These are phyloP conservation scores for Trichoderma citrinoviride DNA, from an alignment of 2,329 filamentous ascomycete species.

Conservation along the genomic window DNA sequence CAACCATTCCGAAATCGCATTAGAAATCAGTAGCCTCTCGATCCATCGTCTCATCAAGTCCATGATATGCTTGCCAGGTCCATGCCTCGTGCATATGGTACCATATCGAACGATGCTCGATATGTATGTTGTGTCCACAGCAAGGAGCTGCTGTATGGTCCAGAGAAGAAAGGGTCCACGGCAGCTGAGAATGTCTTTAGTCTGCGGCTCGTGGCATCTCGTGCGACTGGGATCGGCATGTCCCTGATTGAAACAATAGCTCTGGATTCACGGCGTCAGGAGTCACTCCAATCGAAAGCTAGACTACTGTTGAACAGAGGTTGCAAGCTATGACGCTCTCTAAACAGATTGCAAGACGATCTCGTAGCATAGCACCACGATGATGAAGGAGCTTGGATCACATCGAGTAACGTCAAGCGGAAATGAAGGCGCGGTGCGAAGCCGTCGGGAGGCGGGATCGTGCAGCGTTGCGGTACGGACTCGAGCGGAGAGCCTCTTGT, in stretches of 20 bases:
- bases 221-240: neutral
- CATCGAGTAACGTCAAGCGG: neutral
- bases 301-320: neutral
- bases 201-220: slow-evolving; percentile 1
- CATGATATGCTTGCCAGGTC: too few relatives aligned
- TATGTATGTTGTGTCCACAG: neutral
- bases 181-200: slow-evolving; percentile 8
- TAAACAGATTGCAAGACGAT: neutral
- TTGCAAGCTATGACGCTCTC: neutral
- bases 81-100: too few relatives aligned
- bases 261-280: neutral
- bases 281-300: neutral
- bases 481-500: neutral
- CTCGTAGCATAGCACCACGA: neutral
- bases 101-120: neutral
- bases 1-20: neutral
- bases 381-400: neutral
- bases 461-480: slow-evolving; percentile 23
- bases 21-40: too few relatives aligned
- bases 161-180: neutral
- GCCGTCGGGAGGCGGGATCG: slow-evolving; percentile 21
- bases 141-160: neutral
- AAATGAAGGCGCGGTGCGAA: neutral
- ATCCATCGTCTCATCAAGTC: too few relatives aligned
- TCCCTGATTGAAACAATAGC: slow-evolving; percentile 16